Evolutionary conservation across 1,284 basidiomycete species (phyloP).

Genomic region (Ceratobasidium sp.): DNA sequence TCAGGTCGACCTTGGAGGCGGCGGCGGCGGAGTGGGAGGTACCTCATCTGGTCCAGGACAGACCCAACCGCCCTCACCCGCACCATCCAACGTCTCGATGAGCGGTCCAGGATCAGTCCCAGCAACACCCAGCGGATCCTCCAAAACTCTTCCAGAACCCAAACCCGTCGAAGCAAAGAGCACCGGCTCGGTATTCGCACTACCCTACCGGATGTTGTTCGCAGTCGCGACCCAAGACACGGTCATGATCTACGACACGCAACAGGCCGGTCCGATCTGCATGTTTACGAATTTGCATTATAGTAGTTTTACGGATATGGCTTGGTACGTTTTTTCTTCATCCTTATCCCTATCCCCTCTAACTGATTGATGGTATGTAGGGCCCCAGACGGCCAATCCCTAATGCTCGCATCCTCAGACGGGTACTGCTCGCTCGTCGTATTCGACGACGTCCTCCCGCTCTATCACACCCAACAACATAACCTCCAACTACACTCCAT

Average conservation of each 20-base stretch:
- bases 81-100: constrained; percentile 70
- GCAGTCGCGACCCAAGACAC: constrained; percentile 98
- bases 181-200: constrained; percentile 80
- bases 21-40: neutral
- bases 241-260: constrained; percentile 96
- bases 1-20: constrained; percentile 64
- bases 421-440: constrained; percentile 97
- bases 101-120: constrained; percentile 64
- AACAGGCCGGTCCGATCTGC: constrained; percentile 93
- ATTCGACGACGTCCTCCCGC: constrained; percentile 90
- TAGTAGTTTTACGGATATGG: constrained; percentile 96
- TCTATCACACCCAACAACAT: constrained; percentile 89
- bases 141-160: constrained; percentile 49
- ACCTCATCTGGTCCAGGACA: neutral
- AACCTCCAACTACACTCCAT: constrained; percentile 89
- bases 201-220: constrained; percentile 95
- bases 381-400: constrained; percentile 95
- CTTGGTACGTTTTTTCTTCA: constrained; percentile 95
- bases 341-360: no score
- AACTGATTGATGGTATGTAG: constrained; percentile 61
- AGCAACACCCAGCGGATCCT: constrained; percentile 67
- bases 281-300: constrained; percentile 97
- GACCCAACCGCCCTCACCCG: constrained; percentile 67
- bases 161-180: neutral
- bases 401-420: constrained; percentile 93